Base-by-base conservation (phyloP, 768 basidiomycete genomes). In the Paxillus involutus region DNA sequence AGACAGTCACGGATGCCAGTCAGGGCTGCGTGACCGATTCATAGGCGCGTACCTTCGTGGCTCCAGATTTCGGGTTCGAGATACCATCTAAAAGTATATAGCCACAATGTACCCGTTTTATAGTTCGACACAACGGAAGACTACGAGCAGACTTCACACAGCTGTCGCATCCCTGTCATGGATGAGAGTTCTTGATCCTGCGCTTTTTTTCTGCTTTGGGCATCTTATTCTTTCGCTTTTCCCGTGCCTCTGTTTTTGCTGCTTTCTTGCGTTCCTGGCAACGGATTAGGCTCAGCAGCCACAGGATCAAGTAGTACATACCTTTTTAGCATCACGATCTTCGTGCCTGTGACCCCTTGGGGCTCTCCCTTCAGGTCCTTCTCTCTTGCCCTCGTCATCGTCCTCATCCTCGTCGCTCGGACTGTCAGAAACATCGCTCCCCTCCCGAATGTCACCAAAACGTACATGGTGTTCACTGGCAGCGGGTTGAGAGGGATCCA, bases 201-300 rank as follows among this genome's bases (percentile, higher is more conserved):
- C 84, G 81, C 75, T 92, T 92, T 78, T 98, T 98, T 73, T 96
- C 93, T 40, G 88, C 85, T 68, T 98, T 98, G 44, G 95, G 91
- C 79, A 98, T 93, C 76, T 98, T 98, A 61, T 82, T 78, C 71
- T 94, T 92, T 57, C 96, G 80, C 69, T 82, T 89, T 75, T 97
- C 94, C 63, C 86, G 80, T 37, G 89, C 86, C 69, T 91, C 91
- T 51, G 85, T 87, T 69, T 98, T 98, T 26, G 80, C 83, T 4
- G 86, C 85, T 67, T 91, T 91, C 74, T 98, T 98, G 21, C 95
- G 84, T 70, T 95, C 94, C 94, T 96, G 60, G 16, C 53, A 49
- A 51, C 51, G 55, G 52, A 35, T 53, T 44, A 42, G 52, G 48
- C 50, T 56, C 37, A 45, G 52, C 51, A 33, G 32, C 41, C 44